Base-by-base conservation (phyloP, 129 eudicot species). In the Lactuca sativa region DNA sequence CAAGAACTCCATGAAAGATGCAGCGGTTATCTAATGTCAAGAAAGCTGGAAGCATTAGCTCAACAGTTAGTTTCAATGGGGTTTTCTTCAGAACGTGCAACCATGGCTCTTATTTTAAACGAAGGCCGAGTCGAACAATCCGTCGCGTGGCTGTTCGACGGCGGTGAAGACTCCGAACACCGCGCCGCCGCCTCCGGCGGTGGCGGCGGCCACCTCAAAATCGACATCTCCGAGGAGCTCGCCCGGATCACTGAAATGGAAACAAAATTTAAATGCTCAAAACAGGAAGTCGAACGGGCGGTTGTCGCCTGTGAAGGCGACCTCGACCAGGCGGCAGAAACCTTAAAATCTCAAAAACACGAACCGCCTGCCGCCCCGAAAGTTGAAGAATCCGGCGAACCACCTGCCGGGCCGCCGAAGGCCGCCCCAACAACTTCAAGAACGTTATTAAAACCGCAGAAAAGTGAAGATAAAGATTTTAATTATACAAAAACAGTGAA, bases 51-150 rank as follows among this genome's bases (percentile, higher is more conserved):
- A 76, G 75, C 85, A 69, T 86, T 88, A 41, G 85, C 88, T 30
- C 88, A 85, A 48, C 91, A 88, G 76, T 88, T 88, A 51, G 96
- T 88, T 25, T 74, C 82, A 5, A 88, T 88, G 96, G 96, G 96
- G 30, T 85, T 88, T 64, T 81, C 96, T 47, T 82, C 81, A 14
- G 96, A 88, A 78, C 84, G 86, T 64, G 96, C 96, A 7, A 88
- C 91, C 31, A 80, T 85, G 96, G 96, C 96, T 71, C 91, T 88
- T 40, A 88, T 88, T 55, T 69, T 81, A 62, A 85, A 88, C 53
- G 91, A 88, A 83, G 96, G 96, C 56, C 76, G 82, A 56, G 84
- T 88, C 38, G 96, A 88, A 77, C 86, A 85, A 18, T 88, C 96
- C 4, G 91, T 88, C 53, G 75, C 84, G 12, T 88, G 91, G 91